Base-by-base conservation (phyloP, 2,329 filamentous ascomycete genomes). In the Penicillium vulpinum region DNA sequence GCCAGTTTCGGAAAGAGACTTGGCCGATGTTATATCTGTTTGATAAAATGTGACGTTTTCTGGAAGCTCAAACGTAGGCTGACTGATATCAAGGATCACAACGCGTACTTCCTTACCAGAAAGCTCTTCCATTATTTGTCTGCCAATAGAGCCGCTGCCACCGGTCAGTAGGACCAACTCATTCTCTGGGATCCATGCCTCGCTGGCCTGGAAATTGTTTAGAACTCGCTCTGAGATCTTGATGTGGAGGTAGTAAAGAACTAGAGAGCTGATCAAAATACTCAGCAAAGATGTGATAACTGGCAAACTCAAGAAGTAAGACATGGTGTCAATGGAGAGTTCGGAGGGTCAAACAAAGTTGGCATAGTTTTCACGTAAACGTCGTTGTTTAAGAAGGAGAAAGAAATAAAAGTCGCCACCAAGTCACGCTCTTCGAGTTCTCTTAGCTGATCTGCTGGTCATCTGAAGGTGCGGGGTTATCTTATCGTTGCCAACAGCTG, bases 21-120 rank as follows among this genome's bases (percentile, higher is more conserved):
- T 24, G 0, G 62, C 22, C 2, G 62, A 69, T 13, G 66, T 69
- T 39, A 73, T 62, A 44, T 73, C 70, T 9, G 61, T 56, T n/a
- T 63, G 39, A 51, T 71, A 70, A 51, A 67, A 73, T 5, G n/a
- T 9, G 22, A 58, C 54, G n/a, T 44, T 31, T 5, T 35, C 31
- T 3, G 59, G 46, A 16, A 60, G 40, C 2, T 61, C 35, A 29
- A 51, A 51, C 2, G 28, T 31, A 7, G 61, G 61, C 1, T n/a
- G 16, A 6, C 52, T 28, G 33, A 63, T 35, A 15, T 63, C 59
- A 18, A 63, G 57, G 8, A 58, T 50, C 11, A 66, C 33, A 10
- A 62, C 51, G 18, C 51, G 57, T 28, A 58, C 47, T n/a, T 55
- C 44, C 1, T 24, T 31, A 3, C 26, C 29, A 5, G 58, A 26